A percentile compares a stretch with the other conserved stretches of the same genome.
Evolutionary conservation across 2,329 filamentous ascomycete genomes (phyloP).

Genomic region (Intubia oerlemansii): DNA sequence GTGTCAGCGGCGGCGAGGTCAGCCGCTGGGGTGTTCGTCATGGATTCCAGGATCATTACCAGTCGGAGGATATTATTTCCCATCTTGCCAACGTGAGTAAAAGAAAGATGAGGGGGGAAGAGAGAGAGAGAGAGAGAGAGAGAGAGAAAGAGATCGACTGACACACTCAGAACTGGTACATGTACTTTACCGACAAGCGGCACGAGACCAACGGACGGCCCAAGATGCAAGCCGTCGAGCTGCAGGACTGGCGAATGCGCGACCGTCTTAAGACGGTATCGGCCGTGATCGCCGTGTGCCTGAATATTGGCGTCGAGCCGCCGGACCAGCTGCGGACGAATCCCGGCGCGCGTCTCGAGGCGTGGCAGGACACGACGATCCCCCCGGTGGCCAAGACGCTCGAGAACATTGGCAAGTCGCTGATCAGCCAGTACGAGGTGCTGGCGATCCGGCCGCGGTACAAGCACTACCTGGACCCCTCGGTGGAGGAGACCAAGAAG

Average conservation of each 20-base stretch:
- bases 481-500: conserved; percentile 91
- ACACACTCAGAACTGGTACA: conserved; percentile 90
- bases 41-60: conserved; percentile 83
- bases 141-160: no score
- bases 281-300: conserved; percentile 76
- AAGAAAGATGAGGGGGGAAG: no score
- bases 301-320: conserved; percentile 94
- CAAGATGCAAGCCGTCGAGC: conserved; percentile 49
- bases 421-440: conserved; percentile 94
- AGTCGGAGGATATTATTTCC: conserved; percentile 73
- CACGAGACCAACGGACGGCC: conserved; percentile 88
- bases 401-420: conserved; percentile 82
- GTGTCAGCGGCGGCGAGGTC: no score
- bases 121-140: no score
- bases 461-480: conserved; percentile 91
- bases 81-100: conserved; percentile 54
- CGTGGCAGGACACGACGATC: conserved; percentile 83
- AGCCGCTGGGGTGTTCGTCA: conserved; percentile 42
- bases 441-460: conserved; percentile 89
- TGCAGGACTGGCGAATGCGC: conserved; percentile 94
- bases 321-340: conserved; percentile 93
- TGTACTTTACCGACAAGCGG: conserved; percentile 97
- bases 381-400: conserved; percentile 66
- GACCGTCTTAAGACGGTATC: conserved; percentile 94
- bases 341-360: conserved; percentile 82